These are phyloP conservation scores for Metschnikowia peoriensis DNA, from an alignment of 805 yeast genomes.

Conservation along the genomic window DNA sequence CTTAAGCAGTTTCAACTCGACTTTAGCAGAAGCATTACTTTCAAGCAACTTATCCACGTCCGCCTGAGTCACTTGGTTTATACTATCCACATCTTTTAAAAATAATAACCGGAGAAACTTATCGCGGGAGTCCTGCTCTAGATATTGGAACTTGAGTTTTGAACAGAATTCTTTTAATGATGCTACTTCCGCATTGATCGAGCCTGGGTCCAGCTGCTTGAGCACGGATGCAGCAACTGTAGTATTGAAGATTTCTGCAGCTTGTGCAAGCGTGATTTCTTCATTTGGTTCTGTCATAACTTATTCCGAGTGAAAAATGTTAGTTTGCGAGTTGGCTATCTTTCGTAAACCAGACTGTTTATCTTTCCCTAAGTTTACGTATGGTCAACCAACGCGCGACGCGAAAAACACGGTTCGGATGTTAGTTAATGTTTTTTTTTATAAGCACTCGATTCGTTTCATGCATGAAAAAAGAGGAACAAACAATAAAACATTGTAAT, in stretches of 20 bases:
- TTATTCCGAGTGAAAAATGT: not conserved
- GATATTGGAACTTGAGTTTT: constrained; percentile 59
- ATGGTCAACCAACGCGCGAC: not conserved
- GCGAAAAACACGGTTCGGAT: not conserved
- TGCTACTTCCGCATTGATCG: constrained; percentile 29
- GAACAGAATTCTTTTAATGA: constrained; percentile 44
- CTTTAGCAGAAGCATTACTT: constrained; percentile 24
- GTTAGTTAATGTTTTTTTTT: too few species aligned
- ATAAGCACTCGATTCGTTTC: too few species aligned
- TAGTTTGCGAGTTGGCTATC: too few species aligned
- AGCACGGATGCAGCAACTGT: constrained; percentile 9
- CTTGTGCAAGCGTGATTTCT: constrained; percentile 9
- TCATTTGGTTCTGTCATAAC: not conserved
- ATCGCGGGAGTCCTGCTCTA: constrained; percentile 73
- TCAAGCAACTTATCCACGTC: constrained; percentile 30
- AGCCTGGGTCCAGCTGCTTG: constrained; percentile 9
- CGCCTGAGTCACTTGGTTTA: constrained; percentile 21
- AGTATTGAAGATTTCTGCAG: constrained; percentile 10
- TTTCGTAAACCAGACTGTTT: too few species aligned
- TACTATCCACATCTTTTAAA: constrained; percentile 25
- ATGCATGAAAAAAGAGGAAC: too few species aligned
- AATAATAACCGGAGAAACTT: constrained; percentile 56
- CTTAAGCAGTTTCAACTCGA: constrained; percentile 26
- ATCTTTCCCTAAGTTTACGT: not conserved
- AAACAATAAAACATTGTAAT: too few species aligned